Conservation (phyloP, 352 stramenopile genomes). For the Phytopythium montanum region DNA sequence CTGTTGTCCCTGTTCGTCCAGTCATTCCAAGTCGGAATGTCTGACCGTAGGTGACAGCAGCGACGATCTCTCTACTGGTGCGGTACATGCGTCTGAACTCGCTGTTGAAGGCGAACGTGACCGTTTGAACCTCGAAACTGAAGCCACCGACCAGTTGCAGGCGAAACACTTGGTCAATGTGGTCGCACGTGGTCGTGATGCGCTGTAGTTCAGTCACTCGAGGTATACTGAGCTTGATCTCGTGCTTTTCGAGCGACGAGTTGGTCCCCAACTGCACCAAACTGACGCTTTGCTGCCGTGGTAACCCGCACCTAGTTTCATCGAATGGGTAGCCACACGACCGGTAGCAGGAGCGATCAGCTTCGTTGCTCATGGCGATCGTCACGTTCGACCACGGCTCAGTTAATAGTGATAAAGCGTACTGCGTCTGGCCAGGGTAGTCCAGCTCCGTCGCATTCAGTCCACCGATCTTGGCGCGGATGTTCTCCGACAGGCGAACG, state of each 20-base stretch:
- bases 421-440: slow-evolving; percentile 25
- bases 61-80: slow-evolving; percentile 23
- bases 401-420: slow-evolving; percentile 43
- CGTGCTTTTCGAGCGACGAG: slow-evolving; percentile 61
- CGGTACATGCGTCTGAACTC: slow-evolving; percentile 46
- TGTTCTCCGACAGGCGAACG: slow-evolving; percentile 38
- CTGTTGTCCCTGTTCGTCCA: slow-evolving; percentile 10
- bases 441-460: slow-evolving; percentile 4
- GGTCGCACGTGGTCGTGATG: slow-evolving; percentile 48
- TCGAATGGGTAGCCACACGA: slow-evolving; percentile 69
- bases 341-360: slow-evolving; percentile 55
- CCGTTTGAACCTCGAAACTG: slow-evolving; percentile 30
- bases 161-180: slow-evolving; percentile 50
- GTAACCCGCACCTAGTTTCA: slow-evolving; percentile 40
- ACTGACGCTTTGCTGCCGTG: slow-evolving; percentile 65
- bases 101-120: slow-evolving; percentile 47
- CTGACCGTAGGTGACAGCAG: slow-evolving; percentile 31
- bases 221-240: slow-evolving; percentile 42
- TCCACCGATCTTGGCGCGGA: neutral
- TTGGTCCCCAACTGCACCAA: slow-evolving; percentile 47
- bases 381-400: slow-evolving; percentile 75
- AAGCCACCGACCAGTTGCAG: slow-evolving; percentile 49
- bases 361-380: slow-evolving; percentile 76
- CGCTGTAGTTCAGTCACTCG: slow-evolving; percentile 62
- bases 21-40: slow-evolving; percentile 36